These are phyloP conservation scores for Botrytis porri DNA, from an alignment of 2,329 filamentous ascomycete species.

Conservation along the genomic window DNA sequence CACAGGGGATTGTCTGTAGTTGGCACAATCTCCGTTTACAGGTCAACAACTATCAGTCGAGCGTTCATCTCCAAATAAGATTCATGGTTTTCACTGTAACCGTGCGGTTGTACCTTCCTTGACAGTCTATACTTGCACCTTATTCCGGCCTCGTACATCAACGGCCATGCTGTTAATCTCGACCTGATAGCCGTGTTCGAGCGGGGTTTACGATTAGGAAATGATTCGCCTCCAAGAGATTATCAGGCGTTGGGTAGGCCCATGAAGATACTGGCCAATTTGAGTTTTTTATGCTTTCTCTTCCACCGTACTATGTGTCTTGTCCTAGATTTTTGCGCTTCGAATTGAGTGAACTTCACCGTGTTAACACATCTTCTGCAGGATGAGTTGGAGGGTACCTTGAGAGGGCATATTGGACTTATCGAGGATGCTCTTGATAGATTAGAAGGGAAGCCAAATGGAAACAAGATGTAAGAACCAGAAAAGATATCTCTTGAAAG, in stretches of 20 bases:
- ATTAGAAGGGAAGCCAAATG: conserved; percentile 26
- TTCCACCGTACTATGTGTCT: not conserved
- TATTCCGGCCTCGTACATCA: not conserved
- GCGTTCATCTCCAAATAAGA: not conserved
- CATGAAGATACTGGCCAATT: not conserved
- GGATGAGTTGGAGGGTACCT: conserved; percentile 28
- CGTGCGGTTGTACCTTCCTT: not conserved
- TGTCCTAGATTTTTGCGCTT: not conserved
- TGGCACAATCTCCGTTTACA: not conserved
- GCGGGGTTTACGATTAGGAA: not conserved
- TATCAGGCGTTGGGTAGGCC: not conserved
- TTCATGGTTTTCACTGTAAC: not conserved
- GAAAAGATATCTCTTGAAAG: not conserved
- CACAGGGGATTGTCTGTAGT: not conserved
- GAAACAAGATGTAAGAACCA: conserved; percentile 27
- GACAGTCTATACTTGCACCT: not conserved
- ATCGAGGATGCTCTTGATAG: conserved; percentile 29
- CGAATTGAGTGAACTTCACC: not conserved
- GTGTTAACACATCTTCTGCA: conserved; percentile 18
- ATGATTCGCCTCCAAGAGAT: not conserved
- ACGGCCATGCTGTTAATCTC: not conserved
- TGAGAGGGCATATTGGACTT: conserved; percentile 27
- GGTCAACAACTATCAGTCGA: not conserved
- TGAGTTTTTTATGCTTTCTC: not conserved
- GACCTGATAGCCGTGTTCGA: not conserved